Evolutionary conservation across 495 filamentous ascomycete genomes (phyloP), one percentile per base, ranked within the genome.

Genomic region (Echria macrotheca): DNA sequence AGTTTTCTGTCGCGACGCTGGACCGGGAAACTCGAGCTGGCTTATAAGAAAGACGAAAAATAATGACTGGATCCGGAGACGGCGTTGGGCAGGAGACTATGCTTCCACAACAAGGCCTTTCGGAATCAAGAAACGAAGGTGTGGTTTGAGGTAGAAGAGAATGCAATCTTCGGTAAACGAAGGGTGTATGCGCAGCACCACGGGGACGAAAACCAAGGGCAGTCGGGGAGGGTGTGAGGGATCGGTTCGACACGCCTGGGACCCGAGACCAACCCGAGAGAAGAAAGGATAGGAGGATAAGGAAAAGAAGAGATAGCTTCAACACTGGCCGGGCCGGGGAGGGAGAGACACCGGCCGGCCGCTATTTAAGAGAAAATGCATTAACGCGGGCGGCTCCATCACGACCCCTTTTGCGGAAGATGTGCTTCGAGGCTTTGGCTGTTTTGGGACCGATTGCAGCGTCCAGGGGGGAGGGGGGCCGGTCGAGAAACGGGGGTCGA

Each of bases 281-380:
- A 36, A 46, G n/a, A 46, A 36, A 15, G 15, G 15, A 54, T 33
- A 52, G 40, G 32, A 54, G 43, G 41, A 32, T 19, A 44, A 44
- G 18, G 19, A 49, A 40, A 21, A 28, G 42, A 47, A 42, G 29
- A 23, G 39, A 49, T 24, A 41, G 38, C 25, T 17, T 49, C 45
- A 38, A 53, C 37, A 29, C 33, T 49, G 50, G 50, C 19, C 29
- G 18, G 29, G 12, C 44, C 15, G 15, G 29, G 18, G 23, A 28
- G 35, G 26, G 54, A 54, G 44, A 54, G 39, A 60, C 53, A n/a
- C 43, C 50, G 37, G 39, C 52, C 43, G 35, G 33, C 35, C 22
- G 41, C 48, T 60, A 60, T 57, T 60, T 60, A 57, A 55, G 40
- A 55, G 53, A 53, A 22, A 44, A 52, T 29, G 56, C 56, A 61